These are phyloP conservation scores for Candida sp. DNA, from an alignment of 1,139 yeast species.

Conservation along the genomic window DNA sequence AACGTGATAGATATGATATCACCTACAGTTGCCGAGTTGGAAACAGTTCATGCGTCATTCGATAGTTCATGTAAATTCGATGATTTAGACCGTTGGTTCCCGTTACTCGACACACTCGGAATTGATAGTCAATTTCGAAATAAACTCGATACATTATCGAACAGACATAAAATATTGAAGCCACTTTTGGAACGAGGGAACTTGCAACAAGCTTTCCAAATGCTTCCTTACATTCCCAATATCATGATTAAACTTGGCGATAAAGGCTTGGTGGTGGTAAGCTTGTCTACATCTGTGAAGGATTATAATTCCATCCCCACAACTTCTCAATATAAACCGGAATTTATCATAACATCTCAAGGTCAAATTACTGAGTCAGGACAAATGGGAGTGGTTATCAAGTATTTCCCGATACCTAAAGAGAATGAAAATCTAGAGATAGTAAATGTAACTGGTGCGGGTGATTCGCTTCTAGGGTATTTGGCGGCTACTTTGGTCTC, in stretches of 20 bases:
- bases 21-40: slow-evolving; percentile 67
- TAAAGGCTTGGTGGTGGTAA: slow-evolving; percentile 55
- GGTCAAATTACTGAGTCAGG: slow-evolving; percentile 15
- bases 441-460: slow-evolving; percentile 67
- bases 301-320: slow-evolving; percentile 37
- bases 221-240: slow-evolving; percentile 72
- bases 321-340: slow-evolving; percentile 27
- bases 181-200: slow-evolving; percentile 44
- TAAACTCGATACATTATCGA: slow-evolving; percentile 25
- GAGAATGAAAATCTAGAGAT: slow-evolving; percentile 29
- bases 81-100: slow-evolving; percentile 73
- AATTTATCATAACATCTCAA: slow-evolving; percentile 14
- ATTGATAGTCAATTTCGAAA: slow-evolving; percentile 46
- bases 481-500: slow-evolving; percentile 27
- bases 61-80: slow-evolving; percentile 45
- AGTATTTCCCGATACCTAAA: slow-evolving; percentile 55
- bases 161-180: slow-evolving; percentile 15
- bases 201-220: slow-evolving; percentile 65
- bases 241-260: slow-evolving; percentile 66
- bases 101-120: slow-evolving; percentile 60
- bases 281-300: slow-evolving; percentile 22
- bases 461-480: slow-evolving; percentile 66
- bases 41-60: slow-evolving; percentile 51
- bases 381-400: slow-evolving; percentile 52
- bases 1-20: slow-evolving; percentile 46